These are phyloP conservation scores for Boletellus sp. DNA, from an alignment of 768 basidiomycete genomes.

Conservation along the genomic window DNA sequence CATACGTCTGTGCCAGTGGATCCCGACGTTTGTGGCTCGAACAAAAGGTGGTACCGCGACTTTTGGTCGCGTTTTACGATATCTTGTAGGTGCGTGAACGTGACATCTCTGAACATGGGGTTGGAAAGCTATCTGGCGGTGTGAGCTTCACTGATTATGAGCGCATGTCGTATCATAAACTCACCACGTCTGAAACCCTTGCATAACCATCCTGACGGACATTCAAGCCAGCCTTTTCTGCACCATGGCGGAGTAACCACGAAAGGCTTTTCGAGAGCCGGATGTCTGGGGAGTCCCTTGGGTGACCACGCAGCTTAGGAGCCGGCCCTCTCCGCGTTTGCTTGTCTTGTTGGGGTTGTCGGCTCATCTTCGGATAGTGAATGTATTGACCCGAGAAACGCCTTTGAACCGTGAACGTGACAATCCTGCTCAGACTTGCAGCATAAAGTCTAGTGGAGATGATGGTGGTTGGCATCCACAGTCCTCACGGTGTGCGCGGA, in stretches of 20 bases:
- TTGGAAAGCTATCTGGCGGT: slow-evolving; percentile 52
- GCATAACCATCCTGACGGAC: slow-evolving; percentile 88
- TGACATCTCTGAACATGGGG: slow-evolving; percentile 62
- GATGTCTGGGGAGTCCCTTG: slow-evolving; percentile 63
- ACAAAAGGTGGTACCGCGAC: slow-evolving; percentile 55
- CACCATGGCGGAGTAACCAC: slow-evolving; percentile 90
- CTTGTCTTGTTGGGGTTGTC: slow-evolving; percentile 6
- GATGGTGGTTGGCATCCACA: slow-evolving; percentile 11
- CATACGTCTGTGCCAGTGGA: slow-evolving; percentile 42
- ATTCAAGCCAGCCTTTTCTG: slow-evolving; percentile 64
- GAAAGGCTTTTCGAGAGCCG: slow-evolving; percentile 83
- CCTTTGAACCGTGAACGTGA: not conserved
- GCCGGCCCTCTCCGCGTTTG: slow-evolving; percentile 15
- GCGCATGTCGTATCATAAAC: slow-evolving; percentile 27
- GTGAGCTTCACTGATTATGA: slow-evolving; percentile 3
- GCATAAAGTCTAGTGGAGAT: not conserved
- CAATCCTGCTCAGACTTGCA: not conserved
- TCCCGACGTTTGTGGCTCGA: slow-evolving; percentile 42
- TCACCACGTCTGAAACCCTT: slow-evolving; percentile 75
- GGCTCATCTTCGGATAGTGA: slow-evolving; percentile 7
- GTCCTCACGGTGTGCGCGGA: not conserved
- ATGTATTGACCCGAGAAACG: slow-evolving; percentile 2
- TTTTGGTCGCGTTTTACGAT: slow-evolving; percentile 70
- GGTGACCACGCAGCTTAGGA: slow-evolving; percentile 54
- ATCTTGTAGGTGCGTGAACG: slow-evolving; percentile 49